Conservation (phyloP, 306 rosid genomes). For the Cyamopsis tetragonoloba region DNA sequence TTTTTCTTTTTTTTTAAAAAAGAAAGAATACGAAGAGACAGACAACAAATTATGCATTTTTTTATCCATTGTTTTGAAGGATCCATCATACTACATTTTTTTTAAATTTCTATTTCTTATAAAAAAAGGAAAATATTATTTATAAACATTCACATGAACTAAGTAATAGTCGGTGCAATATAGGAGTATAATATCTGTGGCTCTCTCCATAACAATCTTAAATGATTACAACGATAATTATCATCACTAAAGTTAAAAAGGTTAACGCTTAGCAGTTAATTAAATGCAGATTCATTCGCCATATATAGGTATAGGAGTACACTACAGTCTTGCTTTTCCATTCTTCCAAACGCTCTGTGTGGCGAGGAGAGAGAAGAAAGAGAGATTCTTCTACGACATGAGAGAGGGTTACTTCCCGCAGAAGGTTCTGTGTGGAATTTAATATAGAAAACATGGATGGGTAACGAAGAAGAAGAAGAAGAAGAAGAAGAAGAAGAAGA, state of each 20-base stretch:
- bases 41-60: too few relatives aligned
- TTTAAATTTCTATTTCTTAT: too few relatives aligned
- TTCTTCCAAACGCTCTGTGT: slow-evolving; percentile 31
- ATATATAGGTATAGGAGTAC: background rate
- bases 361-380: slow-evolving; percentile 21
- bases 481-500: slow-evolving; percentile 18
- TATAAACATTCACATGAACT: too few relatives aligned
- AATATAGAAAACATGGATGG: slow-evolving; percentile 1
- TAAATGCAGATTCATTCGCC: background rate
- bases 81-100: too few relatives aligned
- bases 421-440: slow-evolving; percentile 48
- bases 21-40: too few relatives aligned
- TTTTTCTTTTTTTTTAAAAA: too few relatives aligned
- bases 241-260: background rate
- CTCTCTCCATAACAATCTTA: background rate
- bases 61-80: too few relatives aligned
- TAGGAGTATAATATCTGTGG: too few relatives aligned
- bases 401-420: slow-evolving; percentile 50
- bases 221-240: too few relatives aligned
- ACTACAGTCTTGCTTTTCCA: slow-evolving; percentile 11
- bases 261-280: background rate
- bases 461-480: background rate
- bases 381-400: slow-evolving; percentile 28
- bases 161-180: background rate
- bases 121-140: background rate